These are phyloP conservation scores for Bathelium albidoporum DNA, from an alignment of 495 filamentous ascomycete species.

Conservation along the genomic window DNA sequence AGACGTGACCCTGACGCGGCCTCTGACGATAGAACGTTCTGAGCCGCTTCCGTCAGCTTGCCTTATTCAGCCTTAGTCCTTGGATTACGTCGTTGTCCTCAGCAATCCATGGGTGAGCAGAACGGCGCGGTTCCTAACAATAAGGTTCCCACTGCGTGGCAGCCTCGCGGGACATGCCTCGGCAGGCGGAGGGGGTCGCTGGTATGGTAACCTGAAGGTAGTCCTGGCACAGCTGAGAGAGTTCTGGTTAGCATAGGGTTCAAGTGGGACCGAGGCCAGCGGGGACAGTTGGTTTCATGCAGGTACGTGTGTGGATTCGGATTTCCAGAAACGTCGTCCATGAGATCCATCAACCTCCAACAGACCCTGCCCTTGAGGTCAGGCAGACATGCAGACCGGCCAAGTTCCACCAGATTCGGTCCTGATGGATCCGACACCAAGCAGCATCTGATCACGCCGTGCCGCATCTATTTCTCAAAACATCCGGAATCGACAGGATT, in stretches of 20 bases:
- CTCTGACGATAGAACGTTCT: not conserved
- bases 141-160: not conserved
- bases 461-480: not conserved
- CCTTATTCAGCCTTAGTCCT: not conserved
- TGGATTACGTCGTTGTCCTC: not conserved
- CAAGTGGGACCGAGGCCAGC: not conserved
- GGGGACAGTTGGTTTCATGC: not conserved
- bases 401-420: not conserved
- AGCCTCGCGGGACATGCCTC: not conserved
- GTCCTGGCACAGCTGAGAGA: not conserved
- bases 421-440: not conserved
- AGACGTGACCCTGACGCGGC: no score
- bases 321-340: not conserved
- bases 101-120: not conserved
- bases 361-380: not conserved
- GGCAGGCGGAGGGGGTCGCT: not conserved
- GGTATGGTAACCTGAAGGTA: not conserved
- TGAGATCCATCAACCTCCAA: not conserved
- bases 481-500: not conserved
- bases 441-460: not conserved
- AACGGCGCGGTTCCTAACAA: not conserved
- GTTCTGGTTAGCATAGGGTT: not conserved
- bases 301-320: not conserved
- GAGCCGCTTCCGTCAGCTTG: slow-evolving; percentile 1
- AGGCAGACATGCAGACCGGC: not conserved